These are phyloP conservation scores for Coccomyxa subellipsoidea DNA, from an alignment of 163 green algal genomes.

Conservation along the genomic window DNA sequence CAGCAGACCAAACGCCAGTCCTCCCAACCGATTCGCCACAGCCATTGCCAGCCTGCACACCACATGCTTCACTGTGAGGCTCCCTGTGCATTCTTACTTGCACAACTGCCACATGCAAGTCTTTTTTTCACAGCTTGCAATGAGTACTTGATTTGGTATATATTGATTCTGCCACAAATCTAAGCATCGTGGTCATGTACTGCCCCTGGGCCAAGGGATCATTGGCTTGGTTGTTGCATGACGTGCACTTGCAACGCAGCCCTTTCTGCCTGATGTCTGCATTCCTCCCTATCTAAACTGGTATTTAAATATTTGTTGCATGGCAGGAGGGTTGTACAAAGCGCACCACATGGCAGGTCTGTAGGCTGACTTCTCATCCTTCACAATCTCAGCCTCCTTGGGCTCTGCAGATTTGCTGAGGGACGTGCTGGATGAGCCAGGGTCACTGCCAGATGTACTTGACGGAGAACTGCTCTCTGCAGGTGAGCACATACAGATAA, in stretches of 20 bases:
- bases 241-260: no score
- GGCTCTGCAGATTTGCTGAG: neutral
- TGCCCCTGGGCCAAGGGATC: no score
- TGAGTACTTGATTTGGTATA: no score
- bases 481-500: neutral
- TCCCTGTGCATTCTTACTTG: no score
- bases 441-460: neutral
- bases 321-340: neutral
- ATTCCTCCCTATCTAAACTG: no score
- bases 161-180: neutral
- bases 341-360: neutral
- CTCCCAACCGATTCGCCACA: conserved; percentile 20
- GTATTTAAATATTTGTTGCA: no score
- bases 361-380: neutral
- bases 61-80: no score
- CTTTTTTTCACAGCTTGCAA: no score
- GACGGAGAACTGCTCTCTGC: neutral
- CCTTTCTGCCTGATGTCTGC: no score
- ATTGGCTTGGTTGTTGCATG: no score
- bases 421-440: neutral
- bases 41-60: conserved; percentile 24
- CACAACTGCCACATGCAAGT: no score
- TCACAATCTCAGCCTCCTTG: conserved; percentile 7
- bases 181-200: neutral
- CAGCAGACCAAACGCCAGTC: conserved; percentile 39